Evolutionary conservation across 805 yeast genomes (phyloP), one percentile per base, ranked within the genome.

Genomic region (Cyberlindnera amylophila): DNA sequence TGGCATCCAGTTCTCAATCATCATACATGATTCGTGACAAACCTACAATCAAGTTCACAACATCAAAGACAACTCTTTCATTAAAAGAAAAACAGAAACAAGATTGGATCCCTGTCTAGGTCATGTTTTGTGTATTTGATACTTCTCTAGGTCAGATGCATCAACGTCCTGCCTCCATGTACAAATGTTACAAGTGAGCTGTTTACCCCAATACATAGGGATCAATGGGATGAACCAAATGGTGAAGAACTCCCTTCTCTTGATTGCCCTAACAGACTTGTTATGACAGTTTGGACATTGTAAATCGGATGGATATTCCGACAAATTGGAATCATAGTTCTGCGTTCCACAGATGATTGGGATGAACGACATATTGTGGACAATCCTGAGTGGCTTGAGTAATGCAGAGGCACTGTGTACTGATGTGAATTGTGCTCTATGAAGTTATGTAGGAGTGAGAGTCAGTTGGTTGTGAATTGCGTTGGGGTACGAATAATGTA

Each of bases 211-310:
- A 54, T 69, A 73, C 32, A 77, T 58, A 3, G 83, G 83, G 4
- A 77, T 49, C 12, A 77, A 52, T 2, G 83, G 83, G 23, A 77
- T 62, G 51, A 74, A 77, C 66, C 75, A 77, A 9, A 77, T 39
- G 0, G 80, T 67, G 29, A 79, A 66, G 54, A 77, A 74, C 51
- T 77, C 75, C 49, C 70, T 71, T 35, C 78, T 65, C 47, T 77
- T 71, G 9, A 76, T 64, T 0, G 82, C 77, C 39, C 63, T 58
- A 4, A 77, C 84, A 21, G 76, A 65, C 43, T 67, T 66, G 54
- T 79, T 79, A 52, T 77, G 81, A 49, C 86, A 79, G 46, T 75
- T 70, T 15, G 80, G 78, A 53, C 86, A 79, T 45, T 69, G 71
- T 14, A 65, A 38, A 6, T 55, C 44, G 18, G 47, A 43, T 3